Evolutionary conservation across 78 protist genomes (phyloP).

Genomic region (Dictyostelium firmibasis): DNA sequence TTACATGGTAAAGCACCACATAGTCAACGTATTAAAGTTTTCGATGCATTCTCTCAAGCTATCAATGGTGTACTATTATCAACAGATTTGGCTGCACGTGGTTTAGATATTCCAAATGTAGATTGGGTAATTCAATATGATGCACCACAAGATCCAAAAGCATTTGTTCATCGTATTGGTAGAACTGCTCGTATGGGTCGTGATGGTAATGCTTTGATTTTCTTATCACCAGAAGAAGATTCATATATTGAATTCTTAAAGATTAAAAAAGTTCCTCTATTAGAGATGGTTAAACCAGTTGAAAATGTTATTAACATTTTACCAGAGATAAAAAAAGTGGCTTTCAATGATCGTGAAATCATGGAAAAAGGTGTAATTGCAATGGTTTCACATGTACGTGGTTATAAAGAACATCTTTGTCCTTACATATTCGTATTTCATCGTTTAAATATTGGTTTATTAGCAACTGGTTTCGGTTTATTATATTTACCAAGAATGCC

Average conservation of each 20-base stretch:
- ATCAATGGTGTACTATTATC: constrained; percentile 73
- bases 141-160: constrained; percentile 89
- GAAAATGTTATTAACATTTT: neutral
- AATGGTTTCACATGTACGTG: constrained; percentile 84
- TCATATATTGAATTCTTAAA: constrained; percentile 80
- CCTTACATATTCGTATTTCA: constrained; percentile 81
- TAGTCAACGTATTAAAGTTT: constrained; percentile 68
- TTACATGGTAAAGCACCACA: constrained; percentile 92
- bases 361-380: constrained; percentile 72
- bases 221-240: constrained; percentile 80
- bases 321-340: neutral
- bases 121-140: constrained; percentile 92
- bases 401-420: constrained; percentile 89
- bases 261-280: constrained; percentile 72
- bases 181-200: constrained; percentile 95
- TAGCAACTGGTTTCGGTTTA: constrained; percentile 76
- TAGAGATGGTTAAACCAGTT: neutral
- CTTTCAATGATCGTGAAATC: constrained; percentile 9
- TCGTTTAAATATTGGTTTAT: constrained; percentile 52
- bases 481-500: constrained; percentile 69
- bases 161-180: constrained; percentile 94
- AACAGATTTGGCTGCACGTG: constrained; percentile 94
- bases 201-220: constrained; percentile 83
- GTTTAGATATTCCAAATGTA: constrained; percentile 94
- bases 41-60: constrained; percentile 12